These are phyloP conservation scores for Amorphotheca resinae DNA, from an alignment of 495 filamentous ascomycete species.

Conservation along the genomic window DNA sequence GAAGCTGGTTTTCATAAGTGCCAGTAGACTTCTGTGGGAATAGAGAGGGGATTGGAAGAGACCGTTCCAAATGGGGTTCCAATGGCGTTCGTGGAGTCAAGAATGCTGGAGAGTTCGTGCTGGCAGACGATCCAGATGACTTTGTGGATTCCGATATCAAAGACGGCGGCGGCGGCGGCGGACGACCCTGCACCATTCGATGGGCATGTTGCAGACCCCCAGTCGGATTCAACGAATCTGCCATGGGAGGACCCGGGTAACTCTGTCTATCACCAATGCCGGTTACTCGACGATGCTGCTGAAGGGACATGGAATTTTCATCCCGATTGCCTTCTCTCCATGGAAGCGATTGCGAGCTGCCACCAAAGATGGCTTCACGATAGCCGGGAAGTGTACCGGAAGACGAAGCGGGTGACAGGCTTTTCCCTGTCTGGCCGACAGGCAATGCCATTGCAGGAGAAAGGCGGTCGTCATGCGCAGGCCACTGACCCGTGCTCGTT, in stretches of 20 bases:
- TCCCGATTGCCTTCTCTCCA: slow-evolving; percentile 18
- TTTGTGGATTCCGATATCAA: slow-evolving; percentile 13
- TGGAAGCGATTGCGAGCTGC: slow-evolving; percentile 4
- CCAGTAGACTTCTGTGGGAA: slow-evolving; percentile 13
- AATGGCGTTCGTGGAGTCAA: slow-evolving; percentile 16
- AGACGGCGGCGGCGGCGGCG: slow-evolving; percentile 12
- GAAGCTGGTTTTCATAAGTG: slow-evolving; percentile 18
- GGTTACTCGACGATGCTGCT: slow-evolving; percentile 8
- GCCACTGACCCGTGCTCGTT: slow-evolving; percentile 11
- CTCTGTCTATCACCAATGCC: slow-evolving; percentile 5
- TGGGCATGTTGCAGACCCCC: slow-evolving; percentile 12
- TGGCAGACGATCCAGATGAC: slow-evolving; percentile 14
- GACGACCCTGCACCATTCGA: slow-evolving; percentile 8
- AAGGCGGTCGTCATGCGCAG: neutral
- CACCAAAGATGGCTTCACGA: slow-evolving; percentile 15
- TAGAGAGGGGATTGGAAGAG: slow-evolving; percentile 16
- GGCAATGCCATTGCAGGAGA: slow-evolving; percentile 2
- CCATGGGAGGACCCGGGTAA: neutral
- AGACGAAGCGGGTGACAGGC: slow-evolving; percentile 10
- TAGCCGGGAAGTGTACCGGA: slow-evolving; percentile 16
- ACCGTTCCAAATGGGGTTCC: slow-evolving; percentile 19
- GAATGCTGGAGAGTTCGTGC: slow-evolving; percentile 12
- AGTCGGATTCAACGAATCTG: slow-evolving; percentile 5
- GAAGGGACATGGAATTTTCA: slow-evolving; percentile 1
- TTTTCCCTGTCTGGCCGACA: neutral